Base-by-base conservation (phyloP, 805 yeast genomes). In the Candida peoriensis region DNA sequence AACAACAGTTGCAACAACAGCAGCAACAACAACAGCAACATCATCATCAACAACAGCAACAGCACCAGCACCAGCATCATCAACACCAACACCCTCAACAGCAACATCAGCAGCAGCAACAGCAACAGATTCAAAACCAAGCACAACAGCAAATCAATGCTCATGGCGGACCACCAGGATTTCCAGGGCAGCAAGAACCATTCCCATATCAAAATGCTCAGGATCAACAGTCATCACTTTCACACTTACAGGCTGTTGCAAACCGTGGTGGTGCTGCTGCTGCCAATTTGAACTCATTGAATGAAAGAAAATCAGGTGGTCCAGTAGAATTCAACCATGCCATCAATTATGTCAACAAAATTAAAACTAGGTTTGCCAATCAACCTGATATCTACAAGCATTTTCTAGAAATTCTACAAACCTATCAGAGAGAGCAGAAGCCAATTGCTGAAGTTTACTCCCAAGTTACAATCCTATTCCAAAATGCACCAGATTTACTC, bases 301-400 rank as follows among this genome's bases (percentile, higher is more conserved):
- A 33, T 28, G 48, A 43, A 3, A 47, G 55, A 23, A 53, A 48
- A 36, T 24, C 47, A 17, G 62, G 67, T 18, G 76, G 74, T 2
- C 96, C 94, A 31, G 90, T 88, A 13, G 97, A 93, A 63, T 90
- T 93, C 67, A 89, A 90, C 57, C 97, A 93, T 58, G 98, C 98
- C 14, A 93, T 93, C 44, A 82, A 81, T 48, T 93, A 93, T 53
- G 99, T 93, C 41, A 93, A 93, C 66, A 88, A 89, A 62, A 93
- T 93, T 55, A 94, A 94, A 58, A 89, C 88, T 37, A 74, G 97
- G 43, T 93, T 88, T 58, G 83, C 95, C 15, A 75, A 79, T 52
- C 95, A 89, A 58, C 98, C 98, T 1, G 97, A 90, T 52, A 87
- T 89, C 38, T 93, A 93, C 67, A 93, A 93, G 62, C 88, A 81